A percentile compares a stretch with the other conserved stretches of the same genome.
Evolutionary conservation across 176 grass and related monocot genomes (phyloP).

Genomic region (Raddia distichophylla): DNA sequence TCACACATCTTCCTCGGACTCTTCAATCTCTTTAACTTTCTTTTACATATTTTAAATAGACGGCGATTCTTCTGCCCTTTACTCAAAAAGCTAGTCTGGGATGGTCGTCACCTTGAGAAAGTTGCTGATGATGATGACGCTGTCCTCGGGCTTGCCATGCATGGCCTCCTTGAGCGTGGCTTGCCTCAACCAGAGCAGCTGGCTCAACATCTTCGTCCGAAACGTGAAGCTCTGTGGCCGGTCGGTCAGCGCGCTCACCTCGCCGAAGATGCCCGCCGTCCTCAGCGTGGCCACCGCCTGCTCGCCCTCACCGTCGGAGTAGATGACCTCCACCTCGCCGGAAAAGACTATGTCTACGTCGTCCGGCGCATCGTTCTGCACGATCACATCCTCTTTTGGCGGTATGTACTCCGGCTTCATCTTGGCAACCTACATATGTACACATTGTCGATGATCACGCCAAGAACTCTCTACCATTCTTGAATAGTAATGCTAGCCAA

Average conservation of each 20-base stretch:
- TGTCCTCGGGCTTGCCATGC: conserved; percentile 76
- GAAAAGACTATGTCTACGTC: conserved; percentile 83
- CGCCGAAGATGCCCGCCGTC: conserved; percentile 72
- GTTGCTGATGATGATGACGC: conserved; percentile 79
- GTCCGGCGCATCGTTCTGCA: conserved; percentile 88
- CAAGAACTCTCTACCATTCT: not conserved
- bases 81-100: no score
- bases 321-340: conserved; percentile 68
- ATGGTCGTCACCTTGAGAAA: conserved; percentile 63
- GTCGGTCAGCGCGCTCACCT: conserved; percentile 74
- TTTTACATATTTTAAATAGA: no score
- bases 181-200: conserved; percentile 84
- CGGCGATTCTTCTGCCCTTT: no score
- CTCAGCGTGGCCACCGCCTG: conserved; percentile 46
- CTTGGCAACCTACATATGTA: conserved; percentile 50
- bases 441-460: not conserved
- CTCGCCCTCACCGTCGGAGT: conserved; percentile 49
- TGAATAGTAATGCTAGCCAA: no score
- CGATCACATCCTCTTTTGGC: conserved; percentile 83
- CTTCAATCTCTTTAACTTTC: no score
- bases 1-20: no score
- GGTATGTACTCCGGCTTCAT: conserved; percentile 96
- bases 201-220: conserved; percentile 76
- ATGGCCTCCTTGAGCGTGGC: conserved; percentile 86
- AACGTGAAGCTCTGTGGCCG: conserved; percentile 75